Conservation (phyloP, 495 filamentous ascomycete species). For the Penicillium alfredii region DNA sequence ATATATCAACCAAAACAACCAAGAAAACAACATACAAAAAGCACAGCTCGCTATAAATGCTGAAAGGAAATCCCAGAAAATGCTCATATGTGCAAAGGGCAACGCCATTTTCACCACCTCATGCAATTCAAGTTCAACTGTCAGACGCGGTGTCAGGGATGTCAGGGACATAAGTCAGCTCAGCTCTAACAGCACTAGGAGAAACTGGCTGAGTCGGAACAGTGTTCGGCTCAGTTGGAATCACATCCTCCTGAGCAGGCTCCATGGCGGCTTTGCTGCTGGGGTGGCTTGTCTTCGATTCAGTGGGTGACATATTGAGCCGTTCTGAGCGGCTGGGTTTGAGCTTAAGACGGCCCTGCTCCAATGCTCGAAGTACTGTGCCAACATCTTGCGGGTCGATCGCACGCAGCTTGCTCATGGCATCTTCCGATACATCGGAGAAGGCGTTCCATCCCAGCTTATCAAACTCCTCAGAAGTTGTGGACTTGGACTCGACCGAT, state of each 20-base stretch:
- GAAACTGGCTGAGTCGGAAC: conserved; percentile 11
- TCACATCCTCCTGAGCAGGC: conserved; percentile 20
- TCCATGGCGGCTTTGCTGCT: conserved; percentile 15
- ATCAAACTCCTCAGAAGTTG: conserved; percentile 32
- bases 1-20: conserved; percentile 9
- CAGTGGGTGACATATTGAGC: conserved; percentile 6
- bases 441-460: conserved; percentile 37
- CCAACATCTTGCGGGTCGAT: conserved; percentile 36
- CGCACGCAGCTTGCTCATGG: conserved; percentile 35
- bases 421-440: conserved; percentile 35
- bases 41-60: conserved; percentile 5
- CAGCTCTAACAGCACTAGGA: no score
- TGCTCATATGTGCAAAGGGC: not conserved
- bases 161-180: conserved; percentile 8
- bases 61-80: conserved; percentile 8
- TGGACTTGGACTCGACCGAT: conserved; percentile 32
- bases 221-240: conserved; percentile 20
- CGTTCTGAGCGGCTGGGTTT: conserved; percentile 32
- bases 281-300: conserved; percentile 17
- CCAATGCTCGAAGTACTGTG: conserved; percentile 31
- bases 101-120: no score
- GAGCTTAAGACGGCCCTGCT: conserved; percentile 31
- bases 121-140: conserved; percentile 19
- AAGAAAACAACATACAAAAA: conserved; percentile 8
- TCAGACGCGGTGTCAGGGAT: conserved; percentile 26